Percentiles rank a stretch among this genome's conserved stretches.
Evolutionary conservation across 345 rosid genomes (phyloP).

Genomic region (Boechera stricta): DNA sequence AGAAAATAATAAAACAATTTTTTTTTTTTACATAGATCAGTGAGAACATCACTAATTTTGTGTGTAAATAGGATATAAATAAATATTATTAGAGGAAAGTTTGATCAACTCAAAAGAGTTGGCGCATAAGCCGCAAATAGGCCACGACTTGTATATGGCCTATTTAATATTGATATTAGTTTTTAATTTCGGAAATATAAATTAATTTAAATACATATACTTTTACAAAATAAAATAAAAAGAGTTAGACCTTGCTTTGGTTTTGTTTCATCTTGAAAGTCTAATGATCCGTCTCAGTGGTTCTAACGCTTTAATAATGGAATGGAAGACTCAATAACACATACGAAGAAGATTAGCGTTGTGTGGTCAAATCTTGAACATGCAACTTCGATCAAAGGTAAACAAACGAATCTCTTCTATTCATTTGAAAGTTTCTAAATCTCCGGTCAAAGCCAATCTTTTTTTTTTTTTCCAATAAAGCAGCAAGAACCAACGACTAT

Average conservation of each 20-base stretch:
- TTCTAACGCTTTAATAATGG: conserved; percentile 19
- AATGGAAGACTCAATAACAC: not conserved
- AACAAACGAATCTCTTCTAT: conserved; percentile 25
- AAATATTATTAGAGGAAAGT: not conserved
- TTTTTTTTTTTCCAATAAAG: conserved; percentile 24
- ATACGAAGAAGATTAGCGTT: conserved; percentile 2
- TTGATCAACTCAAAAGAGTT: not conserved
- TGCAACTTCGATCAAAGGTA: conserved; percentile 35
- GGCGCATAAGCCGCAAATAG: not conserved
- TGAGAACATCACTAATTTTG: not conserved
- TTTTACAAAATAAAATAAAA: not conserved
- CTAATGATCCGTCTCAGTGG: not conserved
- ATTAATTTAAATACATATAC: not conserved
- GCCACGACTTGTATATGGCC: not conserved
- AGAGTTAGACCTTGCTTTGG: no score
- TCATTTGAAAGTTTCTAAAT: conserved; percentile 33
- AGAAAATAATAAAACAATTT: no score
- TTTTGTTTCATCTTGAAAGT: no score
- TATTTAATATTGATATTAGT: not conserved
- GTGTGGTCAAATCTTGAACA: conserved; percentile 35
- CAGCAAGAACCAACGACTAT: conserved; percentile 41
- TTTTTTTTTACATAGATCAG: no score
- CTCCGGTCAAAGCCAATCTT: conserved; percentile 40
- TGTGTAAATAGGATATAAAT: not conserved
- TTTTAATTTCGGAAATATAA: not conserved